phyloP scores from a whole-genome alignment of 106 monocot genomes.

The Acorus gramineus region DNA sequence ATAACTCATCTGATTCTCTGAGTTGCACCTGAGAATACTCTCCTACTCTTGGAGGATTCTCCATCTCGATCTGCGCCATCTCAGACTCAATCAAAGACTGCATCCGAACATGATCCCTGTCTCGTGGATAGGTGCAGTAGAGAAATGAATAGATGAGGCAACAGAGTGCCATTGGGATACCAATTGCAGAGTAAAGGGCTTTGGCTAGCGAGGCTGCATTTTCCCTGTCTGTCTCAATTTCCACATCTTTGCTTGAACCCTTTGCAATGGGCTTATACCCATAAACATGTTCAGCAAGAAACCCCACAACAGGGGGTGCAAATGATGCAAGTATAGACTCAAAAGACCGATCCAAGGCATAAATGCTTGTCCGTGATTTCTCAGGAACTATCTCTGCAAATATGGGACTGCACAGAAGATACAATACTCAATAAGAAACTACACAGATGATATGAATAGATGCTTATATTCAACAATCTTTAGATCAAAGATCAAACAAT shows the following conservation, averaged over 20 bases:
- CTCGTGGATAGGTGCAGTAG: conserved; percentile 73
- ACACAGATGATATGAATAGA: not conserved
- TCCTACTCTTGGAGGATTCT: conserved; percentile 3
- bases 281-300: conserved; percentile 57
- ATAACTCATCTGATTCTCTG: not conserved
- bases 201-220: conserved; percentile 76
- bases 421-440: not conserved
- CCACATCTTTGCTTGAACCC: conserved; percentile 11
- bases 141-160: conserved; percentile 78
- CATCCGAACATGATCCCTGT: conserved; percentile 71
- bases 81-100: conserved; percentile 61
- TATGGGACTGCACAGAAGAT: conserved; percentile 63
- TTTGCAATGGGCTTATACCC: conserved; percentile 50
- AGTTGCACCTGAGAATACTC: conserved; percentile 1
- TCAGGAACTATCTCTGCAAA: conserved; percentile 98
- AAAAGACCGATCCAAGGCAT: conserved; percentile 81
- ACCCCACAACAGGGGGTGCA: conserved; percentile 82
- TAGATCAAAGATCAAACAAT: no score
- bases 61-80: conserved; percentile 47
- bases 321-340: conserved; percentile 77
- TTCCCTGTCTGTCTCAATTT: conserved; percentile 46
- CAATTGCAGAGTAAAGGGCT: conserved; percentile 75
- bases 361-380: conserved; percentile 76
- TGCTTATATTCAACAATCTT: no score
- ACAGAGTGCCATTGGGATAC: conserved; percentile 69